Percentiles rank a stretch among this genome's conserved stretches.
These are phyloP conservation scores for Cystofilobasidium capitatum DNA, from an alignment of 768 basidiomycete species.

Conservation along the genomic window DNA sequence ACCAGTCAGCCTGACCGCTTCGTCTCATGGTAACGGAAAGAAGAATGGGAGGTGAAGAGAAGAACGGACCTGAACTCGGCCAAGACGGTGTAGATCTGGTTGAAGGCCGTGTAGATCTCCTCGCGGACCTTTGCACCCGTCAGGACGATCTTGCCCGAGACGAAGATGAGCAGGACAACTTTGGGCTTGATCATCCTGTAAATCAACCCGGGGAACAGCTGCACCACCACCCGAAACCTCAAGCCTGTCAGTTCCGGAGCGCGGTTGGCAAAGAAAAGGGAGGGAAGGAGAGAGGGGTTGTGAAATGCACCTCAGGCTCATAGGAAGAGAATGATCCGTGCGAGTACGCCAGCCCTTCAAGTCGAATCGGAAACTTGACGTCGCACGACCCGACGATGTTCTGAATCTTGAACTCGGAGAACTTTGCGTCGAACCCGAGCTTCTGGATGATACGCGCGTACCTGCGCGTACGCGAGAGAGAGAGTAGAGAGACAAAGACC, in stretches of 20 bases:
- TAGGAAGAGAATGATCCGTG: slow-evolving; percentile 98
- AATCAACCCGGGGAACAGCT: slow-evolving; percentile 98
- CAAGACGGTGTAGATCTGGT: slow-evolving; percentile 96
- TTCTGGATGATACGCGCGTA: slow-evolving; percentile 99
- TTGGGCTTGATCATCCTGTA: slow-evolving; percentile 99
- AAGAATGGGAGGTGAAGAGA: background rate
- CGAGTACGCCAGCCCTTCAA: slow-evolving; percentile 93
- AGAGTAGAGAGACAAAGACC: background rate
- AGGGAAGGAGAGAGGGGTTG: background rate
- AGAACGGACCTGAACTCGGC: slow-evolving; percentile 61
- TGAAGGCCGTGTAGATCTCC: slow-evolving; percentile 99
- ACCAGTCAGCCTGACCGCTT: background rate
- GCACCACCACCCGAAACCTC: no score
- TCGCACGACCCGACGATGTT: slow-evolving; percentile 98
- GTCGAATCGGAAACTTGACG: slow-evolving; percentile 94
- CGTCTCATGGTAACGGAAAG: background rate
- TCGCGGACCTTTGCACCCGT: slow-evolving; percentile 99
- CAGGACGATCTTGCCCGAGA: slow-evolving; percentile 96
- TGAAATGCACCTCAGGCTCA: slow-evolving; percentile 74
- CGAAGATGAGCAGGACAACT: slow-evolving; percentile 95
- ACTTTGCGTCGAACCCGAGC: slow-evolving; percentile 97
- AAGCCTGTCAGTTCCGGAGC: no score
- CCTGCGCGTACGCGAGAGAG: background rate
- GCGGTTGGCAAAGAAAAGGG: background rate
- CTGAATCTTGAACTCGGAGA: slow-evolving; percentile 99